Evolutionary conservation across 163 green algal genomes (phyloP).

Genomic region (Scenedesmus sp.): DNA sequence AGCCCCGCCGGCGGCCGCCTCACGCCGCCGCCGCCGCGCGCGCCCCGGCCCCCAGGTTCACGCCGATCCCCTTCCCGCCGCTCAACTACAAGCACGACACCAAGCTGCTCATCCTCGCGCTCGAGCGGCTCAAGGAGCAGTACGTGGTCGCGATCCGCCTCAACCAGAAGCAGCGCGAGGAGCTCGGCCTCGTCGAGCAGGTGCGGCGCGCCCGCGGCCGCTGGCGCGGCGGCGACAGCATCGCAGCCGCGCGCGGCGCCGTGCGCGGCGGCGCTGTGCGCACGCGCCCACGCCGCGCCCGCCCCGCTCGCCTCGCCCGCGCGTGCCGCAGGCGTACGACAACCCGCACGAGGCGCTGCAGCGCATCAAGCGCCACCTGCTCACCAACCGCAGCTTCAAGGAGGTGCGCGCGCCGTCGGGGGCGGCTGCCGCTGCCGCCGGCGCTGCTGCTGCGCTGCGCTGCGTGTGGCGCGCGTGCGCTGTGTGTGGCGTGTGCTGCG

Average conservation of each 20-base stretch:
- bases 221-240: too few species aligned
- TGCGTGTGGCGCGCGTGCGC: too few species aligned
- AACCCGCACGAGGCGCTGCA: slow-evolving; percentile 99
- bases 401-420: slow-evolving; percentile 67
- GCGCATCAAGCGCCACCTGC: slow-evolving; percentile 99
- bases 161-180: slow-evolving; percentile 97
- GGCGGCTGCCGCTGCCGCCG: background rate
- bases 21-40: too few species aligned
- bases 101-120: slow-evolving; percentile 99
- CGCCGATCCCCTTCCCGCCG: slow-evolving; percentile 98
- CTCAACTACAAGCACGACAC: slow-evolving; percentile 99
- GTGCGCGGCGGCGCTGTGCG: too few species aligned
- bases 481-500: too few species aligned
- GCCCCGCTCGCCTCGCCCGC: too few species aligned
- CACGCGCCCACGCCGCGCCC: background rate
- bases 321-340: slow-evolving; percentile 98
- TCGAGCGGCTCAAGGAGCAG: slow-evolving; percentile 99
- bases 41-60: slow-evolving; percentile 39
- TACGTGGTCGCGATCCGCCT: slow-evolving; percentile 96
- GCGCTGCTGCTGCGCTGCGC: too few species aligned
- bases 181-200: slow-evolving; percentile 98
- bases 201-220: too few species aligned
- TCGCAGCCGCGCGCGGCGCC: too few species aligned
- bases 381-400: slow-evolving; percentile 97
- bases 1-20: too few species aligned